Conservation (phyloP, 1,284 basidiomycete genomes). For the Kalmanozyma brasiliensis region DNA sequence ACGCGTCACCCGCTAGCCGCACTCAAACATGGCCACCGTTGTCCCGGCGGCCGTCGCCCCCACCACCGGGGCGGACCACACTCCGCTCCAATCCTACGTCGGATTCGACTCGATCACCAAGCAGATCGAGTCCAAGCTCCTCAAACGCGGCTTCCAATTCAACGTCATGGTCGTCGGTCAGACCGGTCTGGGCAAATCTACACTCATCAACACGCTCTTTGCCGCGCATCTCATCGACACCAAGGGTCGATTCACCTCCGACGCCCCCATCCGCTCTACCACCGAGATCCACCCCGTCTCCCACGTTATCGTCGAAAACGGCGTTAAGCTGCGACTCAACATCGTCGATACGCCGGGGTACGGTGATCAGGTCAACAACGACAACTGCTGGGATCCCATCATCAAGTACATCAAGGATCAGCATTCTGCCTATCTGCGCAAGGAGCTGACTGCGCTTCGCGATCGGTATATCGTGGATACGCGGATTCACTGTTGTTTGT, state of each 20-base stretch:
- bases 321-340: constrained; percentile 92
- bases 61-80: no score
- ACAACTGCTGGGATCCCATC: constrained; percentile 99
- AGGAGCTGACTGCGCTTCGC: constrained; percentile 97
- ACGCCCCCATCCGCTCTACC: constrained; percentile 89
- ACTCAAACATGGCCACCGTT: constrained; percentile 38
- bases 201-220: constrained; percentile 98
- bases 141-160: constrained; percentile 99
- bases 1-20: background rate
- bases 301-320: constrained; percentile 96
- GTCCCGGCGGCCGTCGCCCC: no score
- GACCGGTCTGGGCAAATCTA: constrained; percentile 97
- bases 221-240: constrained; percentile 97
- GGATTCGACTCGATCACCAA: constrained; percentile 78
- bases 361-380: constrained; percentile 98
- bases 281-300: constrained; percentile 96
- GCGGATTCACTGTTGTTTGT: constrained; percentile 96
- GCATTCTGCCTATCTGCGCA: constrained; percentile 97
- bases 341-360: constrained; percentile 99
- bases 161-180: constrained; percentile 80
- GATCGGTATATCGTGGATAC: constrained; percentile 98
- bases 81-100: constrained; percentile 67
- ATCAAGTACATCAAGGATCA: constrained; percentile 99
- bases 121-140: constrained; percentile 98
- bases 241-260: constrained; percentile 88